Evolutionary conservation across 2,329 filamentous ascomycete genomes (phyloP), one percentile per base, ranked within the genome.

Genomic region (Pseudofabraea citricarpa): DNA sequence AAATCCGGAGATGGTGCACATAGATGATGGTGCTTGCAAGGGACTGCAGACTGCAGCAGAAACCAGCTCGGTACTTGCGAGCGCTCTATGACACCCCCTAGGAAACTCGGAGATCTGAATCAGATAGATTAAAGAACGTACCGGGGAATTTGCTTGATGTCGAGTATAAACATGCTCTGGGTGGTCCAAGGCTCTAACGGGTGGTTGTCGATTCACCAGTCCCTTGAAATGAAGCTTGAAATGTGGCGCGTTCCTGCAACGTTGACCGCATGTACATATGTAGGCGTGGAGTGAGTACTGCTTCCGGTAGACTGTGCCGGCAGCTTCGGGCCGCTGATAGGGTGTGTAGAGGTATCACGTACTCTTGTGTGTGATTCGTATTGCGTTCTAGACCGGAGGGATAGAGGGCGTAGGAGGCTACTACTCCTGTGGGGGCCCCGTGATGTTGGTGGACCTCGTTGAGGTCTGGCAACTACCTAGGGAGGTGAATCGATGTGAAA

Each of bases 81-180:
- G 54, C 54, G 49, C 50, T 49, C 40, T 48, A 36, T 26, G 27
- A 42, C 26, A 49, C 32, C 13, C 12, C 39, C n/a, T 18, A 36
- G 29, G 23, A 32, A 35, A 40, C 37, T 38, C 50, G 47, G 54
- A 44, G 38, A 41, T 20, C 32, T 44, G 48, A 49, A 24, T 50
- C 45, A 56, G 43, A 52, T 55, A 57, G 41, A 58, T 55, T 54
- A 52, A 50, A 46, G 54, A 42, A 57, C 56, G 49, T 58, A 58
- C 56, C 52, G 45, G 49, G 46, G 38, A 44, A 31, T 45, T 44
- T 46, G 47, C 48, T 52, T 53, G n/a, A 15, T n/a, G 8, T 18
- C 19, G 29, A 9, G n/a, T n/a, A 32, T 13, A 27, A 8, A 13
- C 24, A 27, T 8, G 24, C 13, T 27, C 24, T 8, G 8, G 8